Evolutionary conservation across 2,329 filamentous ascomycete genomes (phyloP).

Genomic region (Fusarium metavorans): DNA sequence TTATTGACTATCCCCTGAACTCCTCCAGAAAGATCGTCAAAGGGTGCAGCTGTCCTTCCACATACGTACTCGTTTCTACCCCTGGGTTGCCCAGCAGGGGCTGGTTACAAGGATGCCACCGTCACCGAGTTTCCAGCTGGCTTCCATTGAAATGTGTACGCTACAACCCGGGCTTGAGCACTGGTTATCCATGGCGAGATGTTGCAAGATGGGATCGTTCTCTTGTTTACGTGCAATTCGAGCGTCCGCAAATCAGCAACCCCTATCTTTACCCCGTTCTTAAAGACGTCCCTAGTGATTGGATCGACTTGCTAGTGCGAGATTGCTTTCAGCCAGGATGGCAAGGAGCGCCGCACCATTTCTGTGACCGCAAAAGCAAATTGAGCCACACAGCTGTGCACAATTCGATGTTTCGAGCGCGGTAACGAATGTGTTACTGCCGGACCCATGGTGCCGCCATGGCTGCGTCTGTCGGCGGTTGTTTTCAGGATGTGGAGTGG

Average conservation of each 20-base stretch:
- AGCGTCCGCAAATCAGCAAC: slow-evolving; percentile 13
- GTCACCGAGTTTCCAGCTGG: background rate
- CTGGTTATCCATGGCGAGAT: background rate
- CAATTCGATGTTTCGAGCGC: background rate
- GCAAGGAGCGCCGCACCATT: slow-evolving; percentile 23
- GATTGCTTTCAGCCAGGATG: slow-evolving; percentile 18
- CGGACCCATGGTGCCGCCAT: background rate
- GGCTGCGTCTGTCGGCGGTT: background rate
- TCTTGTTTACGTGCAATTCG: background rate
- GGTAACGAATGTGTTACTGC: background rate
- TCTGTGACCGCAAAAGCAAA: slow-evolving; percentile 19
- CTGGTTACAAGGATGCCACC: background rate
- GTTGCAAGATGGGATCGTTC: background rate
- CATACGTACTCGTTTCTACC: slow-evolving; percentile 1
- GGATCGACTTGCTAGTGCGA: slow-evolving; percentile 6
- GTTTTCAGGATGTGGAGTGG: background rate
- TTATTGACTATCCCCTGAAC: slow-evolving; percentile 10
- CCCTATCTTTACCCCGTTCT: slow-evolving; percentile 10
- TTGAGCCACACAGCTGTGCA: background rate
- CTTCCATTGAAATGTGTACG: background rate
- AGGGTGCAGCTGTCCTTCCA: slow-evolving; percentile 1
- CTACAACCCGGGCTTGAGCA: background rate
- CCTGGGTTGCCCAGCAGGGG: background rate
- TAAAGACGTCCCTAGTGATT: slow-evolving; percentile 8
- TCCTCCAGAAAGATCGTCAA: slow-evolving; percentile 22